Base-by-base conservation (phyloP, 805 yeast species). In the Teunomyces funiuensis region DNA sequence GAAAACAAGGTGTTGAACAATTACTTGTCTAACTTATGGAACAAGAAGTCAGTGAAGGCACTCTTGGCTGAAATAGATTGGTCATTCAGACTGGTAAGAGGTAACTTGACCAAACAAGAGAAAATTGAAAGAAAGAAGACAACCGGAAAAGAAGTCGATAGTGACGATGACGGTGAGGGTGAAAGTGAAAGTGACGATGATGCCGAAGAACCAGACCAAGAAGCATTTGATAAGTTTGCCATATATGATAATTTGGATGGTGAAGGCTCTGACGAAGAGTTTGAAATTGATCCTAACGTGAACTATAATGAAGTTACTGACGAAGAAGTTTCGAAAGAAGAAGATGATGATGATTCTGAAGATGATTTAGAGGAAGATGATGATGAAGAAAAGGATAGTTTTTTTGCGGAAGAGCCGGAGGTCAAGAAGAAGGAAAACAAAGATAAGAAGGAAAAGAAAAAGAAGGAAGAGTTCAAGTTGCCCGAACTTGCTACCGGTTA, bases 401-500 rank as follows among this genome's bases (percentile, higher is more conserved):
- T 72, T 50, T 54, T 58, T 42, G 57, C 54, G 14, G 69, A 60
- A 44, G 58, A 48, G 17, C 25, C 31, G 14, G 34, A 31, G 15
- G 42, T 39, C 26, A 52, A 46, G 37, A 37, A 19, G 38, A 55
- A 51, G 25, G 47, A 54, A 30, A 49, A 43, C 41, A 46, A 51
- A 34, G 41, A 54, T 28, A 51, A 52, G 29, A 52, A 58, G 28
- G 51, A 58, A 10, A 54, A 55, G 39, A 49, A 52, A 27, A 54
- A 65, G 37, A 45, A 55, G 39, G 61, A 66, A 13, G 53, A 59
- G 38, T 58, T 58, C 28, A 59, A 57, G 8, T 71, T 88, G 10
- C 96, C 97, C 0, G 81, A 78, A 34, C 69, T 89, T 38, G 81
- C 83, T 40, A 67, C 79, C 1, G 99, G 99, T 4, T 93, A 87